Evolutionary conservation across 495 filamentous ascomycete species (phyloP).

Genomic region (Trichoderma parareesei): DNA sequence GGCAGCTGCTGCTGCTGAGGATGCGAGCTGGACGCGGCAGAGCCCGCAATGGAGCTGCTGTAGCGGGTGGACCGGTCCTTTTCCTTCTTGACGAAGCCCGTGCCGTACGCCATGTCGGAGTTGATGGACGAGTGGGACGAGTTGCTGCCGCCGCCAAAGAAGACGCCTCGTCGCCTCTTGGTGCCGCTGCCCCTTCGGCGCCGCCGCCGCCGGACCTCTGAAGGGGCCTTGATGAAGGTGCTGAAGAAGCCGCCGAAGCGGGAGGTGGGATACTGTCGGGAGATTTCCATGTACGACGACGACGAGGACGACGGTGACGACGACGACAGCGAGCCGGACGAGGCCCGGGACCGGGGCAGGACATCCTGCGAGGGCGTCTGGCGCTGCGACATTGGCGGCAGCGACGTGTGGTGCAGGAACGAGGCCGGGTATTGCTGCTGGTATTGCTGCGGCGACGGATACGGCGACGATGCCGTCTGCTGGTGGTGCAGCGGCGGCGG

Average conservation of each 20-base stretch:
- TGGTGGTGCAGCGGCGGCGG: conserved; percentile 23
- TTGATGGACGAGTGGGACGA: conserved; percentile 41
- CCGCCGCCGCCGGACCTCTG: conserved; percentile 2
- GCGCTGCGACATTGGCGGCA: conserved; percentile 13
- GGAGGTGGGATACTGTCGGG: conserved; percentile 20
- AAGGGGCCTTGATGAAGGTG: conserved; percentile 28
- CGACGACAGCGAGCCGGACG: conserved; percentile 32
- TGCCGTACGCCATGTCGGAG: conserved; percentile 47
- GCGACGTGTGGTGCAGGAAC: conserved; percentile 10
- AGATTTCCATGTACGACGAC: conserved; percentile 38
- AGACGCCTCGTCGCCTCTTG: conserved; percentile 38
- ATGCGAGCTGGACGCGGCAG: background rate
- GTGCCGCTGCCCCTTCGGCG: conserved; percentile 24
- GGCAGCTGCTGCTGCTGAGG: background rate
- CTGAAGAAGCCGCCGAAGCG: conserved; percentile 27
- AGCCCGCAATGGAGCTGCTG: conserved; percentile 1
- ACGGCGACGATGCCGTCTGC: conserved; percentile 32
- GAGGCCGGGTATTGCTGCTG: conserved; percentile 10
- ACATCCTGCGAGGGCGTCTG: conserved; percentile 8
- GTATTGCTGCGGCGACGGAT: conserved; percentile 18
- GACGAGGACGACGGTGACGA: conserved; percentile 34
- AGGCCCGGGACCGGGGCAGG: conserved; percentile 25
- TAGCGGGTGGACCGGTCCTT: conserved; percentile 14
- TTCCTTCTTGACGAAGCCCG: conserved; percentile 39
- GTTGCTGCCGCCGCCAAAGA: conserved; percentile 27